A percentile compares a stretch with the other conserved stretches of the same genome.
These are phyloP conservation scores for Cladophialophora yegresii DNA, from an alignment of 2,329 filamentous ascomycete species.

Conservation along the genomic window DNA sequence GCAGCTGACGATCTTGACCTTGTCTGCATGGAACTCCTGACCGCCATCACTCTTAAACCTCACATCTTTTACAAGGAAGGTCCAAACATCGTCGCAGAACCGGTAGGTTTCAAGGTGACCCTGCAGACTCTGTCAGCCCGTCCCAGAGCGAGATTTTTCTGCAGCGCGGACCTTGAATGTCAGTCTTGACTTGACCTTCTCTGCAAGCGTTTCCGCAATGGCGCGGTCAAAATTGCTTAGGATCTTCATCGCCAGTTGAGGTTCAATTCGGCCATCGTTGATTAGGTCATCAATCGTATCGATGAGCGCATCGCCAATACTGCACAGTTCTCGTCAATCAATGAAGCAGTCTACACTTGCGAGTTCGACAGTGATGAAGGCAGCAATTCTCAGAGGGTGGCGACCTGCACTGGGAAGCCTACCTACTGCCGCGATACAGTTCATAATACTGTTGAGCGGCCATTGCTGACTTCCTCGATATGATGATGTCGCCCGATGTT, in stretches of 20 bases:
- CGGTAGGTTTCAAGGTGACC: slow-evolving; percentile 97
- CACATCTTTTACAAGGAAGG: slow-evolving; percentile 97
- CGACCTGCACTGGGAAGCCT: slow-evolving; percentile 41
- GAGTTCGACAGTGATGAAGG: not conserved
- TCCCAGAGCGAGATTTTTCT: not conserved
- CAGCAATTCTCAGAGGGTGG: slow-evolving; percentile 1
- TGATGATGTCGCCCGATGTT: not conserved
- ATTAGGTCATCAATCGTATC: slow-evolving; percentile 98
- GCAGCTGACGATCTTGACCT: slow-evolving; percentile 98
- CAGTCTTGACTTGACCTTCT: slow-evolving; percentile 86
- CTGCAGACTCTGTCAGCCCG: slow-evolving; percentile 51
- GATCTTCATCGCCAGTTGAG: slow-evolving; percentile 98
- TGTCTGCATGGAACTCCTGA: slow-evolving; percentile 75
- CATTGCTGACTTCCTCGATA: slow-evolving; percentile 29
- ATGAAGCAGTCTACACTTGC: not conserved
- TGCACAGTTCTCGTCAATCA: slow-evolving; percentile 47
- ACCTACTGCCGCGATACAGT: slow-evolving; percentile 98
- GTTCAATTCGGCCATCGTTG: slow-evolving; percentile 90
- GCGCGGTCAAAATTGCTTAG: slow-evolving; percentile 92
- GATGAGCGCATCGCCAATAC: slow-evolving; percentile 88
- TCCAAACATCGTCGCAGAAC: slow-evolving; percentile 99
- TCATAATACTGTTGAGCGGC: slow-evolving; percentile 69
- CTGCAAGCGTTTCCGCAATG: slow-evolving; percentile 85
- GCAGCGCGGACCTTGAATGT: slow-evolving; percentile 79
- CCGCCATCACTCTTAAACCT: slow-evolving; percentile 96